Evolutionary conservation across 129 eudicot species (phyloP), one percentile per base, ranked within the genome.

Genomic region (Tanacetum coccineum): DNA sequence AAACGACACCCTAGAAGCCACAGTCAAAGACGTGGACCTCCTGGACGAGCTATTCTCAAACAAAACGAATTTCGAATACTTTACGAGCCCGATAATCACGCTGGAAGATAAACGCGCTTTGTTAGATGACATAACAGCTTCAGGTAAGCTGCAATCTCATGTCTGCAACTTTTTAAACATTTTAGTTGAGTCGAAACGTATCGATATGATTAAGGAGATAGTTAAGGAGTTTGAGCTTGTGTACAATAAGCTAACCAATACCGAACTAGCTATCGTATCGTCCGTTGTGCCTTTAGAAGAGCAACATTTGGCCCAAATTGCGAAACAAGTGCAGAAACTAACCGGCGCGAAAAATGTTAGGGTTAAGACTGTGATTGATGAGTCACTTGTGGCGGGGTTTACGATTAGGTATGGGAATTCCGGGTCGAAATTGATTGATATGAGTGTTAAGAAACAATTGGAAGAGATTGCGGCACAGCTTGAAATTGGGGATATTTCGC

Each of bases 381-480:
- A 81, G n/a, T 83, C 90, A 0, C 55, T 91, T 28, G 86, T 91
- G 7, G 97, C 97, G 13, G 97, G 97, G 13, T 83, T 91, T 67
- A 87, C 90, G 0, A 78, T 91, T 59, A 75, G 87, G 82, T 91
- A 87, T 46, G 97, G 97, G 0, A 74, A 46, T 48, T 66, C 83
- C 4, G 90, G 86, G 9, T 91, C 97, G 11, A 91, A 83, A 54
- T 57, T 85, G 87, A 86, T 91, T 55, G 97, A 87, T 76, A 74
- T 91, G 96, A 87, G 96, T 66, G 96, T 87, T 53, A 91, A 88
- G 82, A 85, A 84, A 71, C 98, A 92, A 70, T 78, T 92, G 48
- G 95, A 86, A 69, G 95, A 85, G 46, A 88, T 92, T 53, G 95
- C 98, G 13, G 81, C 81, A n/a, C 83, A 84, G 66, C 91, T 86